Evolutionary conservation across 2,329 filamentous ascomycete genomes (phyloP), one percentile per base, ranked within the genome.

Genomic region (Trichoderma sp.): DNA sequence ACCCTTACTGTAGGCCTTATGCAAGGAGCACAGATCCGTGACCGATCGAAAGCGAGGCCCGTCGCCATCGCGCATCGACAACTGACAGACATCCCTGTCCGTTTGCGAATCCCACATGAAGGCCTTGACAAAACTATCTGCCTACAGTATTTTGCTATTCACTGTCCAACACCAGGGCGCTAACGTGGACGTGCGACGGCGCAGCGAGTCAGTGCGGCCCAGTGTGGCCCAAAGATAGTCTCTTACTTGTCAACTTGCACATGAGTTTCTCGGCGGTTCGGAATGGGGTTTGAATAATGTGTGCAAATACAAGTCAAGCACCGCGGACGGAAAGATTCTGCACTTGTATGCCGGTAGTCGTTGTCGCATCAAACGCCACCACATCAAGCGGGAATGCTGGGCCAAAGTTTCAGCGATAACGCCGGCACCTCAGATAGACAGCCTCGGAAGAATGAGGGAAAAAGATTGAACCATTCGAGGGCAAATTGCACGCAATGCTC

Each of bases 191-290:
- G 37, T 66, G 54, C 64, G 64, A 66, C 64, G 34, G 43, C 24
- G 14, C 64, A 51, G 54, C 64, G 64, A 66, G 64, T 66, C 54
- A 66, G 64, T 51, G 37, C 14, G 54, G 54, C 28, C 52, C 52
- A 56, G 52, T 34, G 54, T n/a, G n/a, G 16, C 63, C 28, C 16
- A 66, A 21, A 28, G 30, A 26, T 21, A 5, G 14, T 39, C 34
- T 39, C 56, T 5, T 39, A 30, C n/a, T n/a, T n/a, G n/a, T n/a
- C n/a, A n/a, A n/a, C n/a, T n/a, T n/a, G n/a, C n/a, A n/a, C 21
- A 30, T 21, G 63, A 30, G 21, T 59, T 66, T 32, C 37, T 66
- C 64, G 64, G 64, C 54, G n/a, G 16, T 21, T 58, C 64, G 52
- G 52, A 26, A 37, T 66, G 39, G 5, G 21, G 26, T 37, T 26